Conservation (phyloP, 2,329 filamentous ascomycete genomes). For the Ophiostoma sp. region DNA sequence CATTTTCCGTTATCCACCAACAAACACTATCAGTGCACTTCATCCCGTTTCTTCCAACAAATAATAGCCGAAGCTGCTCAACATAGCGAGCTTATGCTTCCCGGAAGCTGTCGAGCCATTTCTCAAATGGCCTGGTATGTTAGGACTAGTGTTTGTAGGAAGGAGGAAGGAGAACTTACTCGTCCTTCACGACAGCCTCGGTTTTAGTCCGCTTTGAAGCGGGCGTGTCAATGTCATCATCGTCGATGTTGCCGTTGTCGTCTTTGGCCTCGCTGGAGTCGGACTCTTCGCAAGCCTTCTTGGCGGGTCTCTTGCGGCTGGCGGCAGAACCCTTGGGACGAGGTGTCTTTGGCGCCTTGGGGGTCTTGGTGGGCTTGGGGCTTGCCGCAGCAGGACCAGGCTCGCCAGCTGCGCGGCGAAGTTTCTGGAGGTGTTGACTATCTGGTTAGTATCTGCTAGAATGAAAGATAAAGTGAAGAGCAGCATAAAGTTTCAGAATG, state of each 20-base stretch:
- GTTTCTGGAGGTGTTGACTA: constrained; percentile 7
- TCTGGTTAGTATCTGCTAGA: background rate
- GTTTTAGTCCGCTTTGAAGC: background rate
- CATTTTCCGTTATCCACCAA: too few relatives aligned
- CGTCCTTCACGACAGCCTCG: background rate
- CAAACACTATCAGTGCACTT: too few relatives aligned
- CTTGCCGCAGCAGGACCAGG: background rate
- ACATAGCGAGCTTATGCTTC: too few relatives aligned
- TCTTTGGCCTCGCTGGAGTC: background rate
- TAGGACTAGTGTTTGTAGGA: too few relatives aligned
- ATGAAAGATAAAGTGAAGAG: background rate
- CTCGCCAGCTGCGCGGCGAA: background rate
- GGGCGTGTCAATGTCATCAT: background rate
- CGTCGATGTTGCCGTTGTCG: constrained; percentile 7
- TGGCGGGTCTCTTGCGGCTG: constrained; percentile 13
- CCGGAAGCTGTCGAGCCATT: too few relatives aligned
- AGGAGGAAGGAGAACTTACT: background rate
- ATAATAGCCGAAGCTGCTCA: too few relatives aligned
- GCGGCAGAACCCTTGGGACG: constrained; percentile 22
- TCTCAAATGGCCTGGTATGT: too few relatives aligned
- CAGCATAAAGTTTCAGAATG: background rate
- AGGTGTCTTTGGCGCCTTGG: constrained; percentile 14
- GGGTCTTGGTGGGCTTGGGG: constrained; percentile 11
- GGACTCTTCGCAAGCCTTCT: constrained; percentile 10
- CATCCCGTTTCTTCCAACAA: too few relatives aligned